Percentiles rank a stretch among this genome's conserved stretches.
Conservation (phyloP, 2,329 filamentous ascomycete species). For the Fusarium mundagurra region DNA sequence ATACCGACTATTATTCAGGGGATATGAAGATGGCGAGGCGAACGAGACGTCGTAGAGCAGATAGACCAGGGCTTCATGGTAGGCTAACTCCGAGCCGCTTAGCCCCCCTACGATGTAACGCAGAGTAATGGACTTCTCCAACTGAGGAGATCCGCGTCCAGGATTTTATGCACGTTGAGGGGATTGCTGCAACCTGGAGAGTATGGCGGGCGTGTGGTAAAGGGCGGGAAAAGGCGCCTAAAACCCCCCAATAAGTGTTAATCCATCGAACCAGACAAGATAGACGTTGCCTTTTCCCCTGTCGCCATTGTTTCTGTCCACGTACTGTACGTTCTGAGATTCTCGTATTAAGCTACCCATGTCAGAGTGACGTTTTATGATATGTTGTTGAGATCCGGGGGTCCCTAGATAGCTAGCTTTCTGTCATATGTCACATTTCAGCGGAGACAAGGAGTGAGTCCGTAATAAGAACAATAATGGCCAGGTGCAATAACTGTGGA, state of each 20-base stretch:
- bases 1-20: not conserved
- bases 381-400: conserved; percentile 25
- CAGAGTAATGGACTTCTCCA: conserved; percentile 28
- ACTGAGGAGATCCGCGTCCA: conserved; percentile 38
- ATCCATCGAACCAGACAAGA: not conserved
- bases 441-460: not conserved
- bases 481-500: conserved; percentile 3
- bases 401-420: not conserved
- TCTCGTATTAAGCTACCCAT: conserved; percentile 24
- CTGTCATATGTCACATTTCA: conserved; percentile 32
- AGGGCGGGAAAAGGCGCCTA: conserved; percentile 24
- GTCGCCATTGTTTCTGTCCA: not conserved
- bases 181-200: conserved; percentile 24
- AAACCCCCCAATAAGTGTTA: not conserved
- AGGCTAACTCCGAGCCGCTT: conserved; percentile 4
- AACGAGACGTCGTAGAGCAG: not conserved
- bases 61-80: not conserved
- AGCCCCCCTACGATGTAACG: conserved; percentile 36
- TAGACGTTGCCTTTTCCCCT: conserved; percentile 15
- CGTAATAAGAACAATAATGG: conserved; percentile 12
- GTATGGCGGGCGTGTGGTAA: conserved; percentile 16
- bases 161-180: conserved; percentile 35
- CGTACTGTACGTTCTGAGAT: not conserved
- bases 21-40: conserved; percentile 3
- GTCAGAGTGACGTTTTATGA: conserved; percentile 20